phyloP scores from a whole-genome alignment of 208 protist genomes.

The Acanthamoeba comandoni region DNA sequence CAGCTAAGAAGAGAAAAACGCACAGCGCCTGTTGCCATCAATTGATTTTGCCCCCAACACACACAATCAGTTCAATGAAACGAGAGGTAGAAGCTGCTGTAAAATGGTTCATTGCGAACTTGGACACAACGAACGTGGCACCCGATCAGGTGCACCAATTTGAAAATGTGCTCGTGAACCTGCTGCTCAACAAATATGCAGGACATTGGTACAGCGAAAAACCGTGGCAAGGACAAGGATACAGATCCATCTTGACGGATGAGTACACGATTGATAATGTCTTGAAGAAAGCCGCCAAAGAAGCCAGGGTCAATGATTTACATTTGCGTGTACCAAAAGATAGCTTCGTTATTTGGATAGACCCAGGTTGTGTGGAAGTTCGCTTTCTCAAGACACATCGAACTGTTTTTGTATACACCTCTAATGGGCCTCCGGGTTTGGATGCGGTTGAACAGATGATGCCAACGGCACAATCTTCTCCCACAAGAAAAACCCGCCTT shows the following conservation, averaged over 20 bases:
- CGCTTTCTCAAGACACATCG: conserved; percentile 48
- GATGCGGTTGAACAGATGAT: too few relatives aligned
- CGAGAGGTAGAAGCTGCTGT: conserved; percentile 27
- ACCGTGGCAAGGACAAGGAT: conserved; percentile 57
- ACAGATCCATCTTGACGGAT: conserved; percentile 27
- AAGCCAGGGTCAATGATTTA: conserved; percentile 35
- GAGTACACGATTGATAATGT: conserved; percentile 39
- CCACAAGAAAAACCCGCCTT: too few relatives aligned
- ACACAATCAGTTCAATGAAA: conserved; percentile 25
- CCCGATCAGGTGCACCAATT: conserved; percentile 1
- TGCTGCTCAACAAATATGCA: conserved; percentile 18
- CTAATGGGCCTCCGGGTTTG: too few relatives aligned
- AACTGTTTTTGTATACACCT: conserved; percentile 34
- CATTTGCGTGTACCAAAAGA: conserved; percentile 2
- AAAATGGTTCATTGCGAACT: conserved; percentile 31
- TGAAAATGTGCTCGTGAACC: conserved; percentile 35
- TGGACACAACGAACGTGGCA: conserved; percentile 19
- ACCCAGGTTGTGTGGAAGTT: conserved; percentile 46
- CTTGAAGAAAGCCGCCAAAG: conserved; percentile 16
- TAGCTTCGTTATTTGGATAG: conserved; percentile 57
- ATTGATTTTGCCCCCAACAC: neutral
- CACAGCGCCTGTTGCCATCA: too few relatives aligned
- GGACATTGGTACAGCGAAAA: conserved; percentile 42
- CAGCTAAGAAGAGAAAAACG: too few relatives aligned
- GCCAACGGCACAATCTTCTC: too few relatives aligned